phyloP scores from a whole-genome alignment of 163 green algal genomes.

The Scenedesmus sp. region DNA sequence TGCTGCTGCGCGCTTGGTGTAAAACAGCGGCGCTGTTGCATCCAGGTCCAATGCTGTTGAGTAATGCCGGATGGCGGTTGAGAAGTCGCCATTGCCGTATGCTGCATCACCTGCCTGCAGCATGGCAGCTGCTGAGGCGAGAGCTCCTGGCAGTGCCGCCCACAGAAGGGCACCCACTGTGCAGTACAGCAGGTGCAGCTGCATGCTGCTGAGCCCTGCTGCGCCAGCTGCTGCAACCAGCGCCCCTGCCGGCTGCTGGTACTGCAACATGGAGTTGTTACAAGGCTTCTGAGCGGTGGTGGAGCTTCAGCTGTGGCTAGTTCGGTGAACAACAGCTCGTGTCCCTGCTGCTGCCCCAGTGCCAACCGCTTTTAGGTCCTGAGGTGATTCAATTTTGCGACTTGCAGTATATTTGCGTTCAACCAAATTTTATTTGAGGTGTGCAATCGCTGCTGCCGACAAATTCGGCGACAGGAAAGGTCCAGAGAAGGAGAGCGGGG shows the following conservation, averaged over 20 bases:
- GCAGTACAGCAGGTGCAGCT: slow-evolving; percentile 25
- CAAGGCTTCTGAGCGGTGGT: not conserved
- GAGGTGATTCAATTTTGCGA: not conserved
- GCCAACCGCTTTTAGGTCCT: not conserved
- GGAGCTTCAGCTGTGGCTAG: not conserved
- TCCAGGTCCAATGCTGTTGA: slow-evolving; percentile 57
- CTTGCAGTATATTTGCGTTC: not conserved
- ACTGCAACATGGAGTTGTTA: not conserved
- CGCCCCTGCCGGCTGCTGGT: not conserved
- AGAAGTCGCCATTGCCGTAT: slow-evolving; percentile 53
- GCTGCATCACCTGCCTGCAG: slow-evolving; percentile 59
- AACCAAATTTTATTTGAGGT: not conserved
- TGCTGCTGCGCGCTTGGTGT: slow-evolving; percentile 70
- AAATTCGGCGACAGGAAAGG: not conserved
- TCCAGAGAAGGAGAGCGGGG: not conserved
- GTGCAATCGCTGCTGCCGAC: not conserved
- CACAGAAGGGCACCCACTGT: slow-evolving; percentile 11
- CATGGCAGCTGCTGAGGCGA: slow-evolving; percentile 32
- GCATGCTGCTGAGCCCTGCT: not conserved
- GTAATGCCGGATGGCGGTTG: slow-evolving; percentile 53
- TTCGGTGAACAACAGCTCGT: not conserved
- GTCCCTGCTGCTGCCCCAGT: not conserved
- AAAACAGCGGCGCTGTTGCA: slow-evolving; percentile 55
- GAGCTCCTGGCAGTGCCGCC: not conserved
- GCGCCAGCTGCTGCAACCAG: not conserved